Evolutionary conservation across 495 filamentous ascomycete species (phyloP).

Genomic region (Cryomyces minteri): DNA sequence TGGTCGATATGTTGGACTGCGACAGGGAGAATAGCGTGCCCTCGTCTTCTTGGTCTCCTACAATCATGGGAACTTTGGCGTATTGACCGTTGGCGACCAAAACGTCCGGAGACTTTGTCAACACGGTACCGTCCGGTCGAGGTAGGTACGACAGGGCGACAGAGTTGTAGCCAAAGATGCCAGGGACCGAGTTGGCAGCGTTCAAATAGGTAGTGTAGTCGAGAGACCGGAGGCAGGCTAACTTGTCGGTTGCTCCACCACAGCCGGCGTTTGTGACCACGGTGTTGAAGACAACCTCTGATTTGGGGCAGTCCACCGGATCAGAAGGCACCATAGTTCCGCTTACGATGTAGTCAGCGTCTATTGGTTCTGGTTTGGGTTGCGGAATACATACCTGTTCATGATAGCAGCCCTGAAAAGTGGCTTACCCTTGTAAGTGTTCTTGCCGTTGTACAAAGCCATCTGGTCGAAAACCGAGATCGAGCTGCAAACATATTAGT

Average conservation of each 20-base stretch:
- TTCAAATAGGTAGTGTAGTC: slow-evolving; percentile 4
- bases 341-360: slow-evolving; percentile 3
- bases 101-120: slow-evolving; percentile 36
- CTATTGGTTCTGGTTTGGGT: no score
- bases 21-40: slow-evolving; percentile 43
- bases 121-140: slow-evolving; percentile 20
- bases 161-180: slow-evolving; percentile 7
- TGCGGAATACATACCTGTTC: slow-evolving; percentile 24
- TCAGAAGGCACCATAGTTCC: slow-evolving; percentile 46
- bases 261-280: slow-evolving; percentile 46
- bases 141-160: slow-evolving; percentile 4
- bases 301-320: slow-evolving; percentile 41
- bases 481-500: no score
- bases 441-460: slow-evolving; percentile 46
- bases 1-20: slow-evolving; percentile 43
- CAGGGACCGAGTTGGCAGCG: slow-evolving; percentile 9
- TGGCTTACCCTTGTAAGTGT: slow-evolving; percentile 47
- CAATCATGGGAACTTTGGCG: slow-evolving; percentile 35
- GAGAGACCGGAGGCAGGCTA: slow-evolving; percentile 7
- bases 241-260: slow-evolving; percentile 27
- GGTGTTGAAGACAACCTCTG: slow-evolving; percentile 41
- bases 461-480: slow-evolving; percentile 47
- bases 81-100: slow-evolving; percentile 31
- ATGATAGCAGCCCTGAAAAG: slow-evolving; percentile 57
- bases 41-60: slow-evolving; percentile 40